Base-by-base conservation (phyloP, 192 early-diverging fungal species). In the Thoreauomyces humboldtii region DNA sequence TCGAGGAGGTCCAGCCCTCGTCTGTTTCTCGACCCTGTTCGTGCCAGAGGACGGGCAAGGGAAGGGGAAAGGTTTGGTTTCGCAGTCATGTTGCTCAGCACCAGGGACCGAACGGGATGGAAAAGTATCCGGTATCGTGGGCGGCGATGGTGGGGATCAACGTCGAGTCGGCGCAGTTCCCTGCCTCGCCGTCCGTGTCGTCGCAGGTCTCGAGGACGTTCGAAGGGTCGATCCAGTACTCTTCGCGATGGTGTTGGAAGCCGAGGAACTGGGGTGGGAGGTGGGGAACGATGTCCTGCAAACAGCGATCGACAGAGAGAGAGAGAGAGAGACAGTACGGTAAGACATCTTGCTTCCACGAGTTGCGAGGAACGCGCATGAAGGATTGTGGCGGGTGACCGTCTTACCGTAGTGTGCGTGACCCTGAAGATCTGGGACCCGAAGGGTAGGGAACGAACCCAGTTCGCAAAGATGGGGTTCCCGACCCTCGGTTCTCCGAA, bases 401-500 rank as follows among this genome's bases (percentile, higher is more conserved):
- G n/a, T n/a, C n/a, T n/a, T n/a, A n/a, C n/a, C 52, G 14, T 22
- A 36, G 65, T 31, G 61, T 61, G 37, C 4, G 65, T 66, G 27
- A 66, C 33, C 22, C 70, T 42, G 65, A 24, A 67, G 21, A 67
- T 33, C 41, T 46, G 35, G 15, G 11, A 12, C 34, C 38, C 25
- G 50, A 67, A 65, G 17, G 62, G 55, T 5, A 60, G 45, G 0
- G 44, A 45, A 52, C 22, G 25, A n/a, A 70, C 57, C 50, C 47
- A 74, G n/a, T 61, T n/a, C 12, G 43, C 51, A 28, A 71, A 80
- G 3, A 42, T 52, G 22, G 21, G 11, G 63, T 76, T 77, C 19
- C 78, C 74, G 11, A 80, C 70, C 14, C 74, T 63, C 33, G 74
- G 75, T 32, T 67, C 48, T 33, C n/a, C n/a, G n/a, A n/a, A n/a